phyloP scores from a whole-genome alignment of 2,329 filamentous ascomycete genomes.

The Colletotrichum godetiae region DNA sequence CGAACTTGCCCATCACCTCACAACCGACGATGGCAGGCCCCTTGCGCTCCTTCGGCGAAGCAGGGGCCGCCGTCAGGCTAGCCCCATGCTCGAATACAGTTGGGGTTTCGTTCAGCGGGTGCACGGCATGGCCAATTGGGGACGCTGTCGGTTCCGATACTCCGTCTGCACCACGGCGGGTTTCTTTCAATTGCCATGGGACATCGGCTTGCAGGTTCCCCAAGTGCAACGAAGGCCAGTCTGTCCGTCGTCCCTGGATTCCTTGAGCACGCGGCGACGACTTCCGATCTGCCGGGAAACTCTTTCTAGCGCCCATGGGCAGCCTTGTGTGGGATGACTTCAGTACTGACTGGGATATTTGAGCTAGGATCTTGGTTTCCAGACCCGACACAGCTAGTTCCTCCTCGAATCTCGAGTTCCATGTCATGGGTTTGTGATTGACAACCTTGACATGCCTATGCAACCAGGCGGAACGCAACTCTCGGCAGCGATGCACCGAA shows the following conservation, averaged over 20 bases:
- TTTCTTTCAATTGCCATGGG: not conserved
- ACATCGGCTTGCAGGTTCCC: not conserved
- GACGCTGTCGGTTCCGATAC: not conserved
- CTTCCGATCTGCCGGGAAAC: conserved; percentile 15
- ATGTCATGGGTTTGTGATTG: not conserved
- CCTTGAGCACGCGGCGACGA: conserved; percentile 16
- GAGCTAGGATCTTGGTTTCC: conserved; percentile 7
- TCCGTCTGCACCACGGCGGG: not conserved
- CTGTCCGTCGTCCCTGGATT: conserved; percentile 24
- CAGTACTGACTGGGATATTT: not conserved
- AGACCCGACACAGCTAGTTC: not conserved
- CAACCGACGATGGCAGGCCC: not conserved
- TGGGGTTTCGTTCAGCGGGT: not conserved
- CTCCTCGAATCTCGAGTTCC: not conserved
- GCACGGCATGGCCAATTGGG: not conserved
- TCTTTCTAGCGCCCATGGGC: not conserved
- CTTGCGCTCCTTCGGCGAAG: not conserved
- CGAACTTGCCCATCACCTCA: not conserved
- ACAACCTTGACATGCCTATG: not conserved
- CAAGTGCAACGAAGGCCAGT: conserved; percentile 21
- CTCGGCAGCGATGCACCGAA: not conserved
- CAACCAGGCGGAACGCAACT: not conserved
- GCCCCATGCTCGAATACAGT: not conserved
- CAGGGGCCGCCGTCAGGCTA: too few relatives aligned
- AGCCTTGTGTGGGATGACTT: not conserved